Evolutionary conservation across 768 basidiomycete species (phyloP).

Genomic region (Heimioporus sp.): DNA sequence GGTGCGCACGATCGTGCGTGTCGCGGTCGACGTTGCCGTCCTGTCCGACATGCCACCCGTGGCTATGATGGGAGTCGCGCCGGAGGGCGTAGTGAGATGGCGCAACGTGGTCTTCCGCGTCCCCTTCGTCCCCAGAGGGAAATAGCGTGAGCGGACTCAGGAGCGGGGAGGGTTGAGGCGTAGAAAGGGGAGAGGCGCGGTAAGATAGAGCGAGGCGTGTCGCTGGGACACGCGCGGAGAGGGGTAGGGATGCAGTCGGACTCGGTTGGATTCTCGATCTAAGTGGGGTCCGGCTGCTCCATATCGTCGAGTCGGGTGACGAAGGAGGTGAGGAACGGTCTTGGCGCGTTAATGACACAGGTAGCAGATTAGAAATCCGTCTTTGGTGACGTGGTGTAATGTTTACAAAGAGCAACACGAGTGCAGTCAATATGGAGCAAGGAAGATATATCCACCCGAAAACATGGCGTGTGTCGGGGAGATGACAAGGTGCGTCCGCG

Average conservation of each 20-base stretch:
- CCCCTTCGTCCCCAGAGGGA: constrained; percentile 43
- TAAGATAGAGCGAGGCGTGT: constrained; percentile 34
- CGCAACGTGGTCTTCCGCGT: constrained; percentile 44
- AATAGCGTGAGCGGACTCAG: constrained; percentile 37
- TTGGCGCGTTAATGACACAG: constrained; percentile 33
- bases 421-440: constrained; percentile 50
- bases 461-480: constrained; percentile 70
- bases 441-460: constrained; percentile 66
- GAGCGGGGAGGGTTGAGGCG: constrained; percentile 41
- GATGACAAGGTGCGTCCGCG: constrained; percentile 66
- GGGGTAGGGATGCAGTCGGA: constrained; percentile 38
- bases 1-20: neutral
- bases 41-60: constrained; percentile 32
- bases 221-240: constrained; percentile 41
- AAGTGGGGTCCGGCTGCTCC: constrained; percentile 43
- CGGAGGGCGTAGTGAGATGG: constrained; percentile 48
- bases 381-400: constrained; percentile 21
- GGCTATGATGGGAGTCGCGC: constrained; percentile 33
- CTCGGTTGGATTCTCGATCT: constrained; percentile 36
- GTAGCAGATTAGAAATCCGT: constrained; percentile 25
- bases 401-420: constrained; percentile 47
- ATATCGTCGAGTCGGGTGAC: constrained; percentile 37
- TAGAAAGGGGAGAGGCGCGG: constrained; percentile 35
- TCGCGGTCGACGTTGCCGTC: constrained; percentile 6
- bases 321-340: constrained; percentile 21